These are phyloP conservation scores for Nemania sp. DNA, from an alignment of 2,329 filamentous ascomycete species.

Conservation along the genomic window DNA sequence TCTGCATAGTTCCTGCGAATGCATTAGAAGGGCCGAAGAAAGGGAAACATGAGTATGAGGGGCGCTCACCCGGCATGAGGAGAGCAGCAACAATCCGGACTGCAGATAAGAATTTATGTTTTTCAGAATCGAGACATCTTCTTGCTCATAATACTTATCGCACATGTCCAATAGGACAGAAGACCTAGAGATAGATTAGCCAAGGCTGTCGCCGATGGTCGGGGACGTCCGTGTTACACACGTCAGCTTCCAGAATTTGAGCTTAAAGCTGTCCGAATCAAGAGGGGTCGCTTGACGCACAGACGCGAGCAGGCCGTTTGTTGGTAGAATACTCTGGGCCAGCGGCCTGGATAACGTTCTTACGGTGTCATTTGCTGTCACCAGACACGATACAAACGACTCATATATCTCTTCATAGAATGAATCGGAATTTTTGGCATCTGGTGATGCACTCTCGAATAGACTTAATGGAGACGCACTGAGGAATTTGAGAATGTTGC, in stretches of 20 bases:
- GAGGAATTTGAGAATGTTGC: constrained; percentile 61
- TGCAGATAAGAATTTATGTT: constrained; percentile 61
- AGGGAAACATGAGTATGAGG: not conserved
- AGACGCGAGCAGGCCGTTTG: constrained; percentile 43
- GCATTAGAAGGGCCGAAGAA: constrained; percentile 17
- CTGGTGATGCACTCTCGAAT: constrained; percentile 48
- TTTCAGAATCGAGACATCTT: constrained; percentile 49
- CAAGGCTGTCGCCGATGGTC: constrained; percentile 20
- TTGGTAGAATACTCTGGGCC: constrained; percentile 53
- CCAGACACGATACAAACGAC: constrained; percentile 58
- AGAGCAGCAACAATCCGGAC: constrained; percentile 58
- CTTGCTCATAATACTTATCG: constrained; percentile 51
- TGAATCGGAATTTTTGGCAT: constrained; percentile 41
- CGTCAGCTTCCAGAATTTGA: constrained; percentile 59
- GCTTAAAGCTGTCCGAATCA: constrained; percentile 45
- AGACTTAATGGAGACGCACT: constrained; percentile 57
- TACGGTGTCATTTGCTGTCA: constrained; percentile 56
- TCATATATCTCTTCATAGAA: constrained; percentile 55
- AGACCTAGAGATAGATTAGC: constrained; percentile 42
- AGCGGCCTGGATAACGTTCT: constrained; percentile 54
- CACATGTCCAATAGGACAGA: constrained; percentile 54
- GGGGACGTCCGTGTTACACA: constrained; percentile 38
- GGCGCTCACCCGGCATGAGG: constrained; percentile 51
- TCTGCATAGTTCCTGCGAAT: constrained; percentile 56
- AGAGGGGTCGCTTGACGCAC: constrained; percentile 45